Percentiles rank a stretch among this genome's conserved stretches.
phyloP scores from a whole-genome alignment of 1,284 basidiomycete species.

The Malassezia vespertilionis region DNA sequence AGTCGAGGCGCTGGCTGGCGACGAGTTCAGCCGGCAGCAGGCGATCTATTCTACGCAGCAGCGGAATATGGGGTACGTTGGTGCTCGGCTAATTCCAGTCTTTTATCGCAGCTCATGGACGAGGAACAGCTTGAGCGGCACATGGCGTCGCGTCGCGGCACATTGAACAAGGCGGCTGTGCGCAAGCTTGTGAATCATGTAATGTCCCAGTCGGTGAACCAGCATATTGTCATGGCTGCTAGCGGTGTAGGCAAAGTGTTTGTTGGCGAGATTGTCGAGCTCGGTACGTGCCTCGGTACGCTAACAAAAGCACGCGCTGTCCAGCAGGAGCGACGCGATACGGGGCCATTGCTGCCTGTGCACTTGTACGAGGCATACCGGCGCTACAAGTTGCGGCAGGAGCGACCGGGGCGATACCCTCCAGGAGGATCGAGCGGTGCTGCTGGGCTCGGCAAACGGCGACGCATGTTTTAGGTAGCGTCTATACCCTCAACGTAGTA shows the following conservation, averaged over 20 bases:
- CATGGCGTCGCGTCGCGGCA: constrained; percentile 71
- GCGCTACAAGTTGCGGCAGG: constrained; percentile 67
- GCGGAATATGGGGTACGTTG: constrained; percentile 42
- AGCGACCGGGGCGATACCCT: constrained; percentile 39
- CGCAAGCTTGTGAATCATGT: constrained; percentile 76
- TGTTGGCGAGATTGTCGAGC: constrained; percentile 80
- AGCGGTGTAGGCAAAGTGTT: constrained; percentile 83
- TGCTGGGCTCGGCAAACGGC: constrained; percentile 30
- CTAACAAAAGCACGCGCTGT: constrained; percentile 71
- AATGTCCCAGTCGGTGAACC: constrained; percentile 63
- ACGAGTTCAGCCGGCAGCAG: constrained; percentile 34
- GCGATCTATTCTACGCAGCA: constrained; percentile 47
- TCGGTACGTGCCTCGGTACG: constrained; percentile 53
- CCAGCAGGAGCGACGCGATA: constrained; percentile 61
- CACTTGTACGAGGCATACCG: constrained; percentile 77
- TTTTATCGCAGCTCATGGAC: constrained; percentile 75
- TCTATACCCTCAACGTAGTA: not conserved
- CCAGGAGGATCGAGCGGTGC: constrained; percentile 28
- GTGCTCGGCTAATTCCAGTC: constrained; percentile 48
- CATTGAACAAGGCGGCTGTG: constrained; percentile 69
- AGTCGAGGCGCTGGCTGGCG: constrained; percentile 34
- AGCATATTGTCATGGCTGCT: constrained; percentile 73
- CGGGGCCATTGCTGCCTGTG: constrained; percentile 69
- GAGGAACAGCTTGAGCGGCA: constrained; percentile 74
- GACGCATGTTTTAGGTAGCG: constrained; percentile 31